Base-by-base conservation (phyloP, 1,139 yeast species). In the Saccharomyces hybrid region DNA sequence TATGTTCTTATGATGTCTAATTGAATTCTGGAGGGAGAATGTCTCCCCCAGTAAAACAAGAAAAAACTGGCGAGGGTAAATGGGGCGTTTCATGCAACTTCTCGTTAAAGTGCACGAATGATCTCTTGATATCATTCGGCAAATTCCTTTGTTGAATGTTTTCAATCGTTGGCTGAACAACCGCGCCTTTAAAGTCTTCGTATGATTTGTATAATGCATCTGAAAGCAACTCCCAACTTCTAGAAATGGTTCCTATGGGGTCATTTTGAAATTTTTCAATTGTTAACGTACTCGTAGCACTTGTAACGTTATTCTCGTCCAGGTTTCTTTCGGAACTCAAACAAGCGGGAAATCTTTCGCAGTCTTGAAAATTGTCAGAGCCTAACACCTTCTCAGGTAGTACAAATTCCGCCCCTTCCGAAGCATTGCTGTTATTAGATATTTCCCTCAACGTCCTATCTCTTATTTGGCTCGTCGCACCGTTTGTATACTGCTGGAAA, bases 141-240 rank as follows among this genome's bases (percentile, higher is more conserved):
- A 88, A 71, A 57, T 90, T 96, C 57, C 85, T 81, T 57, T 85
- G 88, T 55, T 88, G 86, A 55, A 91, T 74, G 63, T 85, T 88
- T 63, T 81, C 83, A 68, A 90, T 78, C 46, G 93, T 82, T n/a
- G 98, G 97, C 70, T 86, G 88, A 62, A 91, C 88, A 56, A 88
- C 95, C 7, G 83, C 73, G 62, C 89, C 95, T 63, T 86, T 85
- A 47, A 91, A 96, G 62, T 88, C 96, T 58, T 76, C 82, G 9
- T 88, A 85, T 1, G 93, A 85, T 71, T 88, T 86, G 55, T 86
- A 81, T 48, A 91, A 91, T 0, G 93, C 81, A 20, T 83, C 77
- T 14, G 96, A 84, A 65, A 91, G 88, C 61, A 90, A 73, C 3
- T 95, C 93, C 96, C 97, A 91, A n/a, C 98, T 97, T 70, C 85